phyloP scores from a whole-genome alignment of 2,329 filamentous ascomycete species.

The Xylaria polymorpha region DNA sequence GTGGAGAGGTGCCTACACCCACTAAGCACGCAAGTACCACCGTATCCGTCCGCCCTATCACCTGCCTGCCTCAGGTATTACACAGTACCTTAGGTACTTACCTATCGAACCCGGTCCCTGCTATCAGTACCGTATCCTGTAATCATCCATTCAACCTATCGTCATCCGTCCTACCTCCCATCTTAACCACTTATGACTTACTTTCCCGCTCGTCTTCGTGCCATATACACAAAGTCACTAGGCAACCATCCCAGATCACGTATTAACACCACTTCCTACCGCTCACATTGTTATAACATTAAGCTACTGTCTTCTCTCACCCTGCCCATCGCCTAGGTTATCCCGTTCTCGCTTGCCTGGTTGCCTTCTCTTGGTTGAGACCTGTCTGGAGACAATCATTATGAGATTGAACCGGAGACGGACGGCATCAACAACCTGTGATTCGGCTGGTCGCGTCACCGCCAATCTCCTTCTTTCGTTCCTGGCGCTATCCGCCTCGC shows the following conservation, averaged over 20 bases:
- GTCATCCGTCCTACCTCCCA: constrained; percentile 29
- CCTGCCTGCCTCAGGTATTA: constrained; percentile 6
- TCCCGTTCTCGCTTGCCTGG: constrained; percentile 12
- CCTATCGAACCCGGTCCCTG: constrained; percentile 17
- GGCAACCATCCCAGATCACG: constrained; percentile 20
- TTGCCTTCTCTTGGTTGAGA: constrained; percentile 2
- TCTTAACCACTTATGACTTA: constrained; percentile 6
- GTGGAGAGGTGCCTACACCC: constrained; percentile 26
- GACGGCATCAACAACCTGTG: constrained; percentile 55
- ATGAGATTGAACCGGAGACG: constrained; percentile 13
- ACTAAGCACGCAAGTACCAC: constrained; percentile 10
- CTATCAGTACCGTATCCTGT: constrained; percentile 3
- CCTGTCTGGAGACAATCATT: constrained; percentile 5
- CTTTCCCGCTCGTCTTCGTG: constrained; percentile 2
- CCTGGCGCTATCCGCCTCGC: constrained; percentile 67
- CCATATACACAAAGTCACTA: constrained; percentile 14
- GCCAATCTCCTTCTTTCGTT: constrained; percentile 73
- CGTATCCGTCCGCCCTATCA: constrained; percentile 10
- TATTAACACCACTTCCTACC: background rate
- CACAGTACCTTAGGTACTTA: too few relatives aligned
- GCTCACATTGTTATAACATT: constrained; percentile 7
- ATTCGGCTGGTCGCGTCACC: constrained; percentile 72
- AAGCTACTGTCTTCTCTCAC: background rate
- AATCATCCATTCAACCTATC: constrained; percentile 18
- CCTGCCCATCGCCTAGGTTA: background rate